Evolutionary conservation across 305 asterid species (phyloP), one percentile per base, ranked within the genome.

Genomic region (Caryopteris hybrid): DNA sequence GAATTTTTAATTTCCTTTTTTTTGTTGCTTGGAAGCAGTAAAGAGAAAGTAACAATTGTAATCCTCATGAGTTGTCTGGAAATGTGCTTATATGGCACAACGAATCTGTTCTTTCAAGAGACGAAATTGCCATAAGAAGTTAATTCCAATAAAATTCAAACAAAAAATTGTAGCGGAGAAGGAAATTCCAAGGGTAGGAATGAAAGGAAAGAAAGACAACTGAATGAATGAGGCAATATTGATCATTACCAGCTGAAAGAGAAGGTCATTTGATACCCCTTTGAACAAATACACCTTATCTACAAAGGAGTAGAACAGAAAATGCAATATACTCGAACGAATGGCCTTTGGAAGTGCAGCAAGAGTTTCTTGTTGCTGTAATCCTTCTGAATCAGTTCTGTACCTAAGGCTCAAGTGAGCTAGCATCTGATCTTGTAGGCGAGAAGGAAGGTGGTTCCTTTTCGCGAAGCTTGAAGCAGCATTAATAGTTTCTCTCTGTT

Each of bases 291-390:
- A 90, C 64, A 82, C 97, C 75, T 75, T 82, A 10, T 86, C 92
- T 22, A 90, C 88, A 27, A 85, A 79, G 13, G 86, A 42, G 56
- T 88, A 85, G 78, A 90, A 90, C 12, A 90, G 85, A 72, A 56
- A 82, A 70, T 82, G 83, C 45, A 90, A 74, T 67, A 90, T 83
- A 70, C 88, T 85, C 9, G 97, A 81, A 46, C 86, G 83, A 67
- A 86, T 88, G 2, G 96, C 96, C 83, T 88, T 90, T 4, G 97
- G 97, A 70, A 90, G 92, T 4, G 78, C 83, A 72, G 86, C 91
- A 21, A 86, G 86, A 47, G 80, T 86, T 73, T 88, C 92, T 71
- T 88, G 97, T 68, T 88, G 97, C 70, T 85, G 92, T 52, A 90
- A 81, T 59, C 96, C 96, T 84, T 90, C 96, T 6, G 95, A 80